Conservation (phyloP, 495 filamentous ascomycete genomes). For the Antarctomyces pellizariae region DNA sequence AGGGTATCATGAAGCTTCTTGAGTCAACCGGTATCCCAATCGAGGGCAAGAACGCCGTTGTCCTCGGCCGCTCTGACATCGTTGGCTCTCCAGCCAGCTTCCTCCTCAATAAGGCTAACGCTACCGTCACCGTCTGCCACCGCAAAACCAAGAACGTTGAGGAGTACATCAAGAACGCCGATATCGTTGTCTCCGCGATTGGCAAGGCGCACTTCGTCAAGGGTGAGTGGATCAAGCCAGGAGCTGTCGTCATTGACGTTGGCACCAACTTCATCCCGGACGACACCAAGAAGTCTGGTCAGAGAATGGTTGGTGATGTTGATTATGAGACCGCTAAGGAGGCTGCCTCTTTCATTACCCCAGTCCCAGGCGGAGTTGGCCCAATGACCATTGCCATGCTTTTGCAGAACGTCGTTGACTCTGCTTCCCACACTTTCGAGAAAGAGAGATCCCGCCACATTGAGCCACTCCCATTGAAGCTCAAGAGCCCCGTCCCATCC, state of each 20-base stretch:
- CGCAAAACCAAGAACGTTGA: conserved; percentile 56
- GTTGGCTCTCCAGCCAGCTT: conserved; percentile 94
- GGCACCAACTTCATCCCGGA: conserved; percentile 95
- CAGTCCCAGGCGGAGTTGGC: conserved; percentile 88
- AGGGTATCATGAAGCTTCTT: conserved; percentile 87
- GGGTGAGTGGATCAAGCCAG: conserved; percentile 86
- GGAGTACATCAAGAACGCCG: conserved; percentile 55
- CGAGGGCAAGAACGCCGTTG: conserved; percentile 78
- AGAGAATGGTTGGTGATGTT: conserved; percentile 88
- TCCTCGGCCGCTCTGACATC: conserved; percentile 86
- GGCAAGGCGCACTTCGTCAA: conserved; percentile 70
- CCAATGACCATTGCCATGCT: conserved; percentile 98
- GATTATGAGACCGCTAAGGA: conserved; percentile 69
- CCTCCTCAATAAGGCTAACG: conserved; percentile 80
- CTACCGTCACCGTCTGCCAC: conserved; percentile 91
- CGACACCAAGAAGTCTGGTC: conserved; percentile 75
- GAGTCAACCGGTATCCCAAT: conserved; percentile 63
- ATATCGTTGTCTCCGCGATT: conserved; percentile 81
- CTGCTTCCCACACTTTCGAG: conserved; percentile 60
- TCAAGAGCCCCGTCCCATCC: conserved; percentile 58
- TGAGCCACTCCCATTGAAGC: conserved; percentile 52
- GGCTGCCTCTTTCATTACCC: conserved; percentile 87
- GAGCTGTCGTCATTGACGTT: conserved; percentile 88
- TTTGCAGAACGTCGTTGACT: conserved; percentile 75
- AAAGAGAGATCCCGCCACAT: conserved; percentile 54